Evolutionary conservation across 2,329 filamentous ascomycete species (phyloP).

Genomic region (Emergomyces orientalis): DNA sequence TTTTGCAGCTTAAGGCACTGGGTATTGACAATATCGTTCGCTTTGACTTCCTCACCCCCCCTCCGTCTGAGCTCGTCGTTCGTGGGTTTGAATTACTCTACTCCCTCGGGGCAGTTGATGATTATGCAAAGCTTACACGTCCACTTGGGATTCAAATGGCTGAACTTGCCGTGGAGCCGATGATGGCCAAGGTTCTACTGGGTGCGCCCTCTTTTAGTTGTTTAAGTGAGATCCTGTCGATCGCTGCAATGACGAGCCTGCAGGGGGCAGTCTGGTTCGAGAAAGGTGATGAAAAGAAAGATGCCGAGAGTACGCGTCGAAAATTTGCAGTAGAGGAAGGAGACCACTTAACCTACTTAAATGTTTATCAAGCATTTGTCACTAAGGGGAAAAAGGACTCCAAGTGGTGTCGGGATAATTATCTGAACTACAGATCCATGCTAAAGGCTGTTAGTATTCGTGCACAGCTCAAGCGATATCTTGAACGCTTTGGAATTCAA

Average conservation of each 20-base stretch:
- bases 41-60: slow-evolving; percentile 80
- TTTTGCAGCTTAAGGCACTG: slow-evolving; percentile 86
- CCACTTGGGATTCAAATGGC: slow-evolving; percentile 88
- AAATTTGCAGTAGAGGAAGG: slow-evolving; percentile 89
- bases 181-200: slow-evolving; percentile 86
- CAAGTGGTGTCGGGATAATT: slow-evolving; percentile 78
- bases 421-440: slow-evolving; percentile 79
- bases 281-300: slow-evolving; percentile 64
- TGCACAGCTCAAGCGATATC: slow-evolving; percentile 72
- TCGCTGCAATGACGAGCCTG: slow-evolving; percentile 87
- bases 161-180: slow-evolving; percentile 83
- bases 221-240: slow-evolving; percentile 75
- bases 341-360: slow-evolving; percentile 84
- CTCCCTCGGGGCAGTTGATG: slow-evolving; percentile 75
- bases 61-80: slow-evolving; percentile 73
- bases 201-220: slow-evolving; percentile 66
- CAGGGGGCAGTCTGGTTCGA: slow-evolving; percentile 71
- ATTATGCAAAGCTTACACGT: slow-evolving; percentile 80
- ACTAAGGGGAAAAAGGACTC: slow-evolving; percentile 73
- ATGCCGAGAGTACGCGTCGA: slow-evolving; percentile 61
- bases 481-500: slow-evolving; percentile 72
- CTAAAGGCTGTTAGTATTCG: slow-evolving; percentile 74
- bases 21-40: slow-evolving; percentile 90
- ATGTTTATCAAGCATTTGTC: slow-evolving; percentile 85
- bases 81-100: slow-evolving; percentile 83